These are phyloP conservation scores for Aspergillus awamori DNA, from an alignment of 2,329 filamentous ascomycete genomes.

Conservation along the genomic window DNA sequence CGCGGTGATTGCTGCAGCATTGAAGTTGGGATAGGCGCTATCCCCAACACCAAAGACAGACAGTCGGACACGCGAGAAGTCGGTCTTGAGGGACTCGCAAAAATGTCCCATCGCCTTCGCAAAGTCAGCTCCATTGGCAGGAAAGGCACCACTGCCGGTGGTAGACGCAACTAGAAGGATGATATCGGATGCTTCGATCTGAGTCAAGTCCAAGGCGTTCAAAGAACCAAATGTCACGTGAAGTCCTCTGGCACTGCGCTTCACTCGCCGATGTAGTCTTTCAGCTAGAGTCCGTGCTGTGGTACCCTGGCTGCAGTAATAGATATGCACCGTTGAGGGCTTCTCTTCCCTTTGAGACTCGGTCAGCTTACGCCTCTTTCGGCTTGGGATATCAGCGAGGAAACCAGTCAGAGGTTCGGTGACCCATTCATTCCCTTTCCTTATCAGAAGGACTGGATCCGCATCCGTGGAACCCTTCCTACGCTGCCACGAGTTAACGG, in stretches of 20 bases:
- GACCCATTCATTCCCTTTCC: not conserved
- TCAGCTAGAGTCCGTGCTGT: not conserved
- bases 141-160: conserved; percentile 1
- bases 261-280: not conserved
- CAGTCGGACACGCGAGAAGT: not conserved
- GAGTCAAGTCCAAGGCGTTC: not conserved
- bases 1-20: not conserved
- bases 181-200: not conserved
- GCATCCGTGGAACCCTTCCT: not conserved
- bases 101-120: not conserved
- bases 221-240: not conserved
- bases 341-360: not conserved
- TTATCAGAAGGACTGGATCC: not conserved
- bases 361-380: not conserved
- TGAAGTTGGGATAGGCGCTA: conserved; percentile 7
- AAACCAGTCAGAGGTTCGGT: not conserved
- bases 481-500: conserved; percentile 4
- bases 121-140: not conserved
- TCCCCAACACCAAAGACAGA: conserved; percentile 6
- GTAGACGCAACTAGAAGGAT: conserved; percentile 2
- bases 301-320: conserved; percentile 5
- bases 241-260: not conserved
- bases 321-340: not conserved
- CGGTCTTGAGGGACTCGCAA: not conserved
- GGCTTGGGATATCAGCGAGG: too few relatives aligned